These are phyloP conservation scores for Tuber aestivum DNA, from an alignment of 495 filamentous ascomycete genomes.

Conservation along the genomic window DNA sequence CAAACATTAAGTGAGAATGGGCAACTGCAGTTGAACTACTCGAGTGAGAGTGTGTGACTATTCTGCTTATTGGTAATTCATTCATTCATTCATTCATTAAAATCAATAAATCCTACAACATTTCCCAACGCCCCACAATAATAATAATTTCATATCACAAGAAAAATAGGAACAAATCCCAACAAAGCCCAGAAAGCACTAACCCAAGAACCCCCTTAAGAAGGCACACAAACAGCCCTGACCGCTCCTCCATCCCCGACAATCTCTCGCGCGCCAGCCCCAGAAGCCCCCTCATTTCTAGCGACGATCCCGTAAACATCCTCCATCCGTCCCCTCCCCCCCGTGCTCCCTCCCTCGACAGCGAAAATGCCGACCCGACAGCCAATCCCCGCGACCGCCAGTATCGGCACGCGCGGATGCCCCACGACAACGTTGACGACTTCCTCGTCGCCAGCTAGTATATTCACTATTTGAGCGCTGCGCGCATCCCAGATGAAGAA, in stretches of 20 bases:
- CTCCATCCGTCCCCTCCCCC: neutral
- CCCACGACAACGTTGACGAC: slow-evolving; percentile 67
- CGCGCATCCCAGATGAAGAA: slow-evolving; percentile 68
- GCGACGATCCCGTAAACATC: neutral
- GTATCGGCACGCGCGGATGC: slow-evolving; percentile 65
- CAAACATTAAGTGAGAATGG: too few species aligned
- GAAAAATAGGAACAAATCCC: too few species aligned
- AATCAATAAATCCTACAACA: neutral
- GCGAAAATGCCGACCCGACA: slow-evolving; percentile 74
- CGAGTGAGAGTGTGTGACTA: too few species aligned
- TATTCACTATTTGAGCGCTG: slow-evolving; percentile 58
- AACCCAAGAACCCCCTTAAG: neutral
- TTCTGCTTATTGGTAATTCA: too few species aligned
- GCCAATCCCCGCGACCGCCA: slow-evolving; percentile 68
- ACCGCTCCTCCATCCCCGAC: neutral
- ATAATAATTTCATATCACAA: neutral
- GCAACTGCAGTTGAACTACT: too few species aligned
- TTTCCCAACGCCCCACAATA: neutral
- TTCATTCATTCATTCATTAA: neutral
- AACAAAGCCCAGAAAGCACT: neutral
- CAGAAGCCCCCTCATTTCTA: neutral
- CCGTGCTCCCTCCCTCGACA: neutral
- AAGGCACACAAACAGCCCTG: neutral
- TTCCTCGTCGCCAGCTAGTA: slow-evolving; percentile 65
- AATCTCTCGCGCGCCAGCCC: neutral